These are phyloP conservation scores for Amauroascus niger DNA, from an alignment of 2,329 filamentous ascomycete species.

Conservation along the genomic window DNA sequence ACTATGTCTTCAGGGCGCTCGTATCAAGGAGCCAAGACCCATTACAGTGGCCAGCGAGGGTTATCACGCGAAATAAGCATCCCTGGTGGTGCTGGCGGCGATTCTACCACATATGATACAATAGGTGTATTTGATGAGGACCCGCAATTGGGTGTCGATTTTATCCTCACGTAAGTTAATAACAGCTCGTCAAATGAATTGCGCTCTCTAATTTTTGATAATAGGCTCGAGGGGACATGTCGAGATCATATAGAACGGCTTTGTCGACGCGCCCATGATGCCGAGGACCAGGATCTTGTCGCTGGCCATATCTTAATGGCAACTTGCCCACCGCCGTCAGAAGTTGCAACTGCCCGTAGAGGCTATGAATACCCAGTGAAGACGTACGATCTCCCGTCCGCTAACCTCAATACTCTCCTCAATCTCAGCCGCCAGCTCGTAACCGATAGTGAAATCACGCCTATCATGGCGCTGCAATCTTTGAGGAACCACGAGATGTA, in stretches of 20 bases:
- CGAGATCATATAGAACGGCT: constrained; percentile 83
- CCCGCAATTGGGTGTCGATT: constrained; percentile 41
- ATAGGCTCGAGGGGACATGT: constrained; percentile 68
- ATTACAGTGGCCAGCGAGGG: constrained; percentile 9
- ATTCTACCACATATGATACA: constrained; percentile 18
- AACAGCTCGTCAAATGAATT: neutral
- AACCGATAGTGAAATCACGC: constrained; percentile 74
- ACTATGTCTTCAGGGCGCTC: constrained; percentile 15
- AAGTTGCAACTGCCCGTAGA: constrained; percentile 45
- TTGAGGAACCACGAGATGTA: constrained; percentile 64
- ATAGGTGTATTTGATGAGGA: constrained; percentile 38
- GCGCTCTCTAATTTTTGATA: constrained; percentile 5
- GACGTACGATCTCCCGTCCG: constrained; percentile 69
- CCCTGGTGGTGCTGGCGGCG: neutral
- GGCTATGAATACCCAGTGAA: constrained; percentile 53
- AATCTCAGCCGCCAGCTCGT: constrained; percentile 75
- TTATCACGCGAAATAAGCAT: constrained; percentile 4
- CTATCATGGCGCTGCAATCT: constrained; percentile 88
- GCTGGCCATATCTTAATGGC: constrained; percentile 93
- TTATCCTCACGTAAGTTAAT: constrained; percentile 38
- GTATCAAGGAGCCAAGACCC: constrained; percentile 20
- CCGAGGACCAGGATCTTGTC: constrained; percentile 53
- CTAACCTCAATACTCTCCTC: constrained; percentile 68
- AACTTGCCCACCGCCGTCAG: constrained; percentile 66
- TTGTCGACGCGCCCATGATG: constrained; percentile 42